Evolutionary conservation across 1,284 basidiomycete species (phyloP), one percentile per base, ranked within the genome.

Genomic region (Inonotus obliquus): DNA sequence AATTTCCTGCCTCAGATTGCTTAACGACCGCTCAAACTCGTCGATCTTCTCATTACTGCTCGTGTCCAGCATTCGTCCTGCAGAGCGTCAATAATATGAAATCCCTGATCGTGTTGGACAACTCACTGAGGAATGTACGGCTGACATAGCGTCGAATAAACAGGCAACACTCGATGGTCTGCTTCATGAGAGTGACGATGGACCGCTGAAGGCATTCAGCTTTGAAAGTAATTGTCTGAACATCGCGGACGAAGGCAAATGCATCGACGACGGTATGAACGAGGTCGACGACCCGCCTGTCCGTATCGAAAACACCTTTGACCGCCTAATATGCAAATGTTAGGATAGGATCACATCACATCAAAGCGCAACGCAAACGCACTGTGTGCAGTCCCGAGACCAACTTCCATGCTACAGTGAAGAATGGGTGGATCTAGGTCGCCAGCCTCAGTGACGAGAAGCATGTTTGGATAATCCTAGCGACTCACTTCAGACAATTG

Each of bases 21-120:
- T 5, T n/a, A 57, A 45, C 23, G 55, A 27, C 17, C 25, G 23
- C n/a, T 23, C 25, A 35, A 45, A 45, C 7, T 57, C 55, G 25
- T 57, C 55, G 23, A 57, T 55, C 54, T 55, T 55, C 9, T 55
- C 11, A 19, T 7, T n/a, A 7, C 41, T 57, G 19, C 32, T 19
- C 13, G 14, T n/a, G 19, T 52, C 49, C 10, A 55, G 23, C 54
- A 55, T 45, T 55, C 54, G 54, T 55, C 41, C 54, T 55, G 21
- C 13, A 11, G 25, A n/a, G 17, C 10, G 21, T 38, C 23, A 48
- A 9, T 19, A 6, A 13, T 32, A 10, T 21, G n/a, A 32, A 4
- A 45, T 17, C 1, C 25, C n/a, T 10, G 13, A 1, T 3, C 7
- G 9, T 17, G n/a, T 10, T 17, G 9, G 37, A 11, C 13, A 39